Percentiles rank a stretch among this genome's conserved stretches.
phyloP scores from a whole-genome alignment of 1,284 basidiomycete species.

The Trichosporon asahii region DNA sequence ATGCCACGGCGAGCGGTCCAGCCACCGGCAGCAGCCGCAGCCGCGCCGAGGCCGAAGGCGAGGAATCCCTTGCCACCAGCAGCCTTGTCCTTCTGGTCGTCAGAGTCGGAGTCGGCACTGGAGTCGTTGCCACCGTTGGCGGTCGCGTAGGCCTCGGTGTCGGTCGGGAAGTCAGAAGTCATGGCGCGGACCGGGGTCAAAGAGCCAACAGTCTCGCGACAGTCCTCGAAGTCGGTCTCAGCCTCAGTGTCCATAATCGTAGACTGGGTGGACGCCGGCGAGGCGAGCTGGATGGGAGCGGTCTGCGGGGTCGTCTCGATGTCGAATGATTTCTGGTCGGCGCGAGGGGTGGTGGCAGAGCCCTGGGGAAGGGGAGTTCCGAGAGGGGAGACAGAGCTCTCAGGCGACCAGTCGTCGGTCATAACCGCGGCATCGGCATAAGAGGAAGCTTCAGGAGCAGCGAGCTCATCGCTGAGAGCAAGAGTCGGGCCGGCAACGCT shows the following conservation, averaged over 20 bases:
- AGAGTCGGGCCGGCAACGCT: constrained; percentile 3
- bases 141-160: constrained; percentile 44
- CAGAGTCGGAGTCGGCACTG: constrained; percentile 59
- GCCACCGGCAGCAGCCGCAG: constrained; percentile 29
- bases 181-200: constrained; percentile 60
- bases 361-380: neutral
- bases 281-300: constrained; percentile 33
- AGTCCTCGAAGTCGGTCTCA: constrained; percentile 75
- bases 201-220: constrained; percentile 66
- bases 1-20: constrained; percentile 31
- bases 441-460: constrained; percentile 27
- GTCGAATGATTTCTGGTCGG: constrained; percentile 11
- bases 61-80: constrained; percentile 9
- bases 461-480: constrained; percentile 42
- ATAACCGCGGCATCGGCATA: constrained; percentile 38
- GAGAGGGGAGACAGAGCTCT: constrained; percentile 12
- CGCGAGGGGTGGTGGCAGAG: neutral
- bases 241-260: constrained; percentile 55
- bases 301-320: constrained; percentile 38
- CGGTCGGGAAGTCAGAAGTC: constrained; percentile 60
- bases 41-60: constrained; percentile 19
- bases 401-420: constrained; percentile 40
- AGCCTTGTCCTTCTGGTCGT: constrained; percentile 46
- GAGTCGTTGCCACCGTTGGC: constrained; percentile 39
- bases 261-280: constrained; percentile 29